Percentiles rank a stretch among this genome's conserved stretches.
Conservation (phyloP, 768 basidiomycete species). For the Panellus pusillus region DNA sequence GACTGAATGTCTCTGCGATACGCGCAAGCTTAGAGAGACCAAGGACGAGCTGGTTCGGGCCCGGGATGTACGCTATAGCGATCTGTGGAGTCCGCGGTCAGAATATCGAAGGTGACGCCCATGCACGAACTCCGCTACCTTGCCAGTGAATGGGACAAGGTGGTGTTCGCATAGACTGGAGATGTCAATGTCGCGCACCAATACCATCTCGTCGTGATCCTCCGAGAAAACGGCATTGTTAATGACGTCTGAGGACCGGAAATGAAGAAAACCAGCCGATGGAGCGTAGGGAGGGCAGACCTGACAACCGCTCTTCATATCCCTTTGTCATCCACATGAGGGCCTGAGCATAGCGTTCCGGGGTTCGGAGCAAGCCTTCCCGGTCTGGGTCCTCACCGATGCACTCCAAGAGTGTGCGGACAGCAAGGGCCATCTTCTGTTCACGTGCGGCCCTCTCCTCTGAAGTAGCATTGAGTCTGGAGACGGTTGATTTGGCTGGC, state of each 20-base stretch:
- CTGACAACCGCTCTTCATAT: constrained; percentile 92
- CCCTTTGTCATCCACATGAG: constrained; percentile 99
- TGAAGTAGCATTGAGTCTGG: constrained; percentile 77
- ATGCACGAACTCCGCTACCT: constrained; percentile 51
- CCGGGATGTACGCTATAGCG: constrained; percentile 95
- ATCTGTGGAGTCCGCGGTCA: constrained; percentile 51
- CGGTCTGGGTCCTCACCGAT: constrained; percentile 98
- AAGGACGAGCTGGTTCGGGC: constrained; percentile 77
- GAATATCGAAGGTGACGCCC: constrained; percentile 24
- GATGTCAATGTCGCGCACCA: constrained; percentile 96
- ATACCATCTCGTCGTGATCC: constrained; percentile 99
- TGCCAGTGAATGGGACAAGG: constrained; percentile 96
- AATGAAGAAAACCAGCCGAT: constrained; percentile 8
- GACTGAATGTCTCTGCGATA: constrained; percentile 95
- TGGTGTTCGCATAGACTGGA: constrained; percentile 99
- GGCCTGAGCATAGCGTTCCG: constrained; percentile 94
- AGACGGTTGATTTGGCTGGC: constrained; percentile 86
- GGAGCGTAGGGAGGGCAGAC: constrained; percentile 36
- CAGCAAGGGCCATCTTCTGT: constrained; percentile 75
- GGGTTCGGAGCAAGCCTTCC: constrained; percentile 89
- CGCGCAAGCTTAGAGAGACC: constrained; percentile 95
- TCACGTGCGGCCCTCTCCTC: constrained; percentile 73
- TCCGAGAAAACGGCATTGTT: constrained; percentile 98
- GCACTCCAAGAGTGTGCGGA: constrained; percentile 91
- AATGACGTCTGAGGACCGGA: constrained; percentile 74